Percentiles rank a stretch among this genome's conserved stretches.
phyloP scores from a whole-genome alignment of 495 filamentous ascomycete genomes.

The Haplographium delicatum region DNA sequence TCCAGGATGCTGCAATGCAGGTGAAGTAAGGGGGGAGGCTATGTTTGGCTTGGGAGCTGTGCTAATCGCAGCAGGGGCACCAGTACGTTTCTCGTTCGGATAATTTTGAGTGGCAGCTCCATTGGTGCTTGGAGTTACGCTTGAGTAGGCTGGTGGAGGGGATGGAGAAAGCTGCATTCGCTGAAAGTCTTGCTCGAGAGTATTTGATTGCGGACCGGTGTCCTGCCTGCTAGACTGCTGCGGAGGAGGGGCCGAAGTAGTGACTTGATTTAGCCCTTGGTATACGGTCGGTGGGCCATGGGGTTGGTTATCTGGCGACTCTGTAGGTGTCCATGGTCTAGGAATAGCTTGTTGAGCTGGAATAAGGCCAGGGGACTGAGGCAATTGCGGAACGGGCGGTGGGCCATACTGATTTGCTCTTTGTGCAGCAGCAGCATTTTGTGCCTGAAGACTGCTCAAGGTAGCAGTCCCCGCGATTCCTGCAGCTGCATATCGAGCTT shows the following conservation, averaged over 20 bases:
- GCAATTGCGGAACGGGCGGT: slow-evolving; percentile 35
- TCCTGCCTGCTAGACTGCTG: slow-evolving; percentile 21
- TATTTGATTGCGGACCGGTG: slow-evolving; percentile 27
- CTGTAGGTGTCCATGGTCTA: slow-evolving; percentile 94
- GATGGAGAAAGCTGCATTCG: slow-evolving; percentile 78
- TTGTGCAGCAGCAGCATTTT: slow-evolving; percentile 76
- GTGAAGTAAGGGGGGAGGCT: slow-evolving; percentile 33
- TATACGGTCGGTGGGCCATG: slow-evolving; percentile 93
- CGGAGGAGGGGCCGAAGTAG: slow-evolving; percentile 31
- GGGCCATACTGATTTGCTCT: slow-evolving; percentile 67
- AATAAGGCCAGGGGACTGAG: slow-evolving; percentile 27
- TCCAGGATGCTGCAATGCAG: slow-evolving; percentile 46
- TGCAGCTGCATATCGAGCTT: slow-evolving; percentile 81
- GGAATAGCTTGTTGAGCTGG: slow-evolving; percentile 42
- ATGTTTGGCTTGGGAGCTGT: slow-evolving; percentile 18
- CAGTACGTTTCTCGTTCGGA: slow-evolving; percentile 63
- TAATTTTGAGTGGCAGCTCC: slow-evolving; percentile 52
- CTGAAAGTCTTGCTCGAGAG: slow-evolving; percentile 78
- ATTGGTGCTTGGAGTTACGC: slow-evolving; percentile 50
- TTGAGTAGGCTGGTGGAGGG: slow-evolving; percentile 90
- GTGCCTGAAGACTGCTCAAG: slow-evolving; percentile 70
- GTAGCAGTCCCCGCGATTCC: slow-evolving; percentile 84
- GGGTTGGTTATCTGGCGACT: slow-evolving; percentile 78
- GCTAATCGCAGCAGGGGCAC: slow-evolving; percentile 17
- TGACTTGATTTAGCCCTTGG: slow-evolving; percentile 66